Base-by-base conservation (phyloP, 352 stramenopile species). In the Phytophthora litchii region DNA sequence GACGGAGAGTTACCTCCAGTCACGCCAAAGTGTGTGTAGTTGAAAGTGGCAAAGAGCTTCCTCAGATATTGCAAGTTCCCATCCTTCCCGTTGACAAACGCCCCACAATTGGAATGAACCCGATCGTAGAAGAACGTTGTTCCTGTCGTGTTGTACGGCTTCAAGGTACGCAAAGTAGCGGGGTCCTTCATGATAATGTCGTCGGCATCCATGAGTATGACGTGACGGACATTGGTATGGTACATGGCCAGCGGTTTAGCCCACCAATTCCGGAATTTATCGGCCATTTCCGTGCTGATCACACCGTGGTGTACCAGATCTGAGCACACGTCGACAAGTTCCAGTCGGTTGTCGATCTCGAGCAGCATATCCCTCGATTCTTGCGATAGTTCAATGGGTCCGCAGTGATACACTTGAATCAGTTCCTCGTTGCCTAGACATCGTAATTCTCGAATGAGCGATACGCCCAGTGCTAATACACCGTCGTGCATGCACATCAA, bases 41-140 rank as follows among this genome's bases (percentile, higher is more conserved):
- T 21, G 21, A 67, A 67, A 2, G 43, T 57, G 7, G 20, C n/a
- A 6, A 67, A 50, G 8, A 67, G 37, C 19, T 56, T 61, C 42
- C 55, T 62, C 1, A 67, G 53, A 23, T 67, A 67, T 4, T 56
- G 35, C 21, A 52, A 31, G 32, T 56, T 23, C 29, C 36, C 43
- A 17, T 67, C 59, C 16, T 56, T 48, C 35, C 42, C 58, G 16
- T 66, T 61, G 11, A 66, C 11, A n/a, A 61, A 51, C 25, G 60
- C 58, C 34, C 49, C 48, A 27, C 58, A 66, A 23, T 66, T 44
- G 9, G 58, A 47, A 36, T 55, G 36, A 8, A 67, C 59, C 11
- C 59, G 59, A 31, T 67, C 59, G 21, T 67, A 61, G 23, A 67
- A 67, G 41, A 67, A 67, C 12, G 51, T 61, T 10, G 59, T 67